Percentiles rank a stretch among this genome's conserved stretches.
These are phyloP conservation scores for Pluteus cervinus DNA, from an alignment of 768 basidiomycete genomes.

Conservation along the genomic window DNA sequence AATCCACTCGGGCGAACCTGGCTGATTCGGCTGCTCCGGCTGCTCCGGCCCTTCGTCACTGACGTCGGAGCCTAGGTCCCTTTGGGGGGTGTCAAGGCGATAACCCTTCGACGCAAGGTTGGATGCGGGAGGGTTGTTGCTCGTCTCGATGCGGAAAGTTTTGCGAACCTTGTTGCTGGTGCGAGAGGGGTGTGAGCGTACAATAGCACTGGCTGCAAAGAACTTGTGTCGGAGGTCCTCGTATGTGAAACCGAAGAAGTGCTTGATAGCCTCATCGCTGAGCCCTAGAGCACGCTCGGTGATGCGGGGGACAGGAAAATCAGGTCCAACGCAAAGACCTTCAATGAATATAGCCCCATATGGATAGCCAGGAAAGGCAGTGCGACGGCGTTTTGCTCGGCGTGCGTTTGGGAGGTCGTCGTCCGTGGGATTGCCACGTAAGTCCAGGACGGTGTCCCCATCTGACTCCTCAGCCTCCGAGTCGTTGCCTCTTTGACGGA, in stretches of 20 bases:
- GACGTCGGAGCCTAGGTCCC: conserved; percentile 12
- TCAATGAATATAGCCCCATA: conserved; percentile 9
- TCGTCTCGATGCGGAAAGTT: conserved; percentile 2
- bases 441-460: no score
- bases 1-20: no score
- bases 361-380: background rate
- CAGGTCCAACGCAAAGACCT: conserved; percentile 5
- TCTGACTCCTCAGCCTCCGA: conserved; percentile 4
- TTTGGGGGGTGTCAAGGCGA: conserved; percentile 2
- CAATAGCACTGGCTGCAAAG: background rate
- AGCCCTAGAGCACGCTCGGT: background rate
- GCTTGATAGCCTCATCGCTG: conserved; percentile 5
- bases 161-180: conserved; percentile 6
- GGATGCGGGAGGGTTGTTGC: background rate
- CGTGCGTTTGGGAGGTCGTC: no score
- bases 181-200: background rate
- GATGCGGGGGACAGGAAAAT: conserved; percentile 9
- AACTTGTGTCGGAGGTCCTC: conserved; percentile 5
- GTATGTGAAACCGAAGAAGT: conserved; percentile 7
- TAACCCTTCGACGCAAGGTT: conserved; percentile 2
- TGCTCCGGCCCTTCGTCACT: background rate
- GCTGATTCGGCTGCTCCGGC: background rate
- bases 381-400: conserved; percentile 3
- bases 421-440: no score
- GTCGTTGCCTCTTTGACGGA: conserved; percentile 1